These are phyloP conservation scores for Tolypocladium guangdongense DNA, from an alignment of 2,329 filamentous ascomycete species.

Conservation along the genomic window DNA sequence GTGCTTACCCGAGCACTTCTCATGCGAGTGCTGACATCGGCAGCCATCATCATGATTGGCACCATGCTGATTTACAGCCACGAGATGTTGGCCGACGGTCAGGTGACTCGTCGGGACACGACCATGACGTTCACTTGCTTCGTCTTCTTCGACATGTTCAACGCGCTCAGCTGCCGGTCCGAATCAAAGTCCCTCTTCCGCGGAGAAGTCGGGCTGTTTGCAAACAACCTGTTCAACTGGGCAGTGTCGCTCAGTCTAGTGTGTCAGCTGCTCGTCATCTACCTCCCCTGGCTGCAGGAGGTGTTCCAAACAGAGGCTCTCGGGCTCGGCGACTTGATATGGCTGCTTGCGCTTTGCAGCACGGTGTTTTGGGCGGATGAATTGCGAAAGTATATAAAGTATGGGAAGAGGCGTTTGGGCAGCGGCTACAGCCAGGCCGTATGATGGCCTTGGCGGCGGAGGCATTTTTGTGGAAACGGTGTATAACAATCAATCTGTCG, in stretches of 20 bases:
- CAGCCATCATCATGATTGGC: constrained; percentile 80
- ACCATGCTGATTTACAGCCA: constrained; percentile 85
- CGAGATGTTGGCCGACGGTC: constrained; percentile 77
- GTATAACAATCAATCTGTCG: background rate
- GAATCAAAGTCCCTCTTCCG: constrained; percentile 81
- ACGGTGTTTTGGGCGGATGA: constrained; percentile 95
- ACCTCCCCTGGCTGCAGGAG: constrained; percentile 84
- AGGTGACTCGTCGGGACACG: constrained; percentile 85
- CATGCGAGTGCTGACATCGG: constrained; percentile 75
- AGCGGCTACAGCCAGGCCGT: constrained; percentile 56
- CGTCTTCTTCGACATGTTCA: constrained; percentile 99
- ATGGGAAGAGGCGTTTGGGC: constrained; percentile 45
- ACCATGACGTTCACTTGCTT: constrained; percentile 99
- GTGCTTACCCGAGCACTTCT: constrained; percentile 82
- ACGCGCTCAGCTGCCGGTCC: constrained; percentile 84
- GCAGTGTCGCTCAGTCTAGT: constrained; percentile 76
- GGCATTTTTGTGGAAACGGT: background rate
- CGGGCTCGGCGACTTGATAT: constrained; percentile 59
- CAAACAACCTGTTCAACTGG: constrained; percentile 94
- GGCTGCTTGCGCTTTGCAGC: constrained; percentile 67
- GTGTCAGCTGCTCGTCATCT: constrained; percentile 85
- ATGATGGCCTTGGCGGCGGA: constrained; percentile 18
- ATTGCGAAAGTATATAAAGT: constrained; percentile 66
- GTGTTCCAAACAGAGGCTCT: constrained; percentile 94
- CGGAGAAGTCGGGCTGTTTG: constrained; percentile 73